phyloP scores from a whole-genome alignment of 768 basidiomycete species.

The Crucibulum laeve region DNA sequence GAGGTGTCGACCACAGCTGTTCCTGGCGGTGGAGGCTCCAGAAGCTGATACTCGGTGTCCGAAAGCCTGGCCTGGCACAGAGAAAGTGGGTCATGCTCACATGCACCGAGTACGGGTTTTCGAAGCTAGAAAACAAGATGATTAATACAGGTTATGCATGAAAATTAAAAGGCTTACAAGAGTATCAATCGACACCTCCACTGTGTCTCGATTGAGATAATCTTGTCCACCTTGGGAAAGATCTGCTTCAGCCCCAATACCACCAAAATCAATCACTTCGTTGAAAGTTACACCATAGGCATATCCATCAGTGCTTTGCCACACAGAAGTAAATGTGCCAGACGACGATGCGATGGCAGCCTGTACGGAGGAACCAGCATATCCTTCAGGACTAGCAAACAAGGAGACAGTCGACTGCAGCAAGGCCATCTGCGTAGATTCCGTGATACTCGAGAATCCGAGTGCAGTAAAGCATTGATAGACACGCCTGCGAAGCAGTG shows the following conservation, averaged over 20 bases:
- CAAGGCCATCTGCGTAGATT: constrained; percentile 75
- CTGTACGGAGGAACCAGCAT: constrained; percentile 79
- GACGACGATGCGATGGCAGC: constrained; percentile 87
- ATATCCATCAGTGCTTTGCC: constrained; percentile 86
- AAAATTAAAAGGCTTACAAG: constrained; percentile 45
- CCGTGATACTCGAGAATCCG: constrained; percentile 74
- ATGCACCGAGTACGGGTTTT: constrained; percentile 76
- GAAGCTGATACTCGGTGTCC: constrained; percentile 37
- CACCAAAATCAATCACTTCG: constrained; percentile 44
- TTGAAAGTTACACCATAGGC: constrained; percentile 85
- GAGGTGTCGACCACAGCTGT: constrained; percentile 87
- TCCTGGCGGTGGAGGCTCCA: constrained; percentile 69
- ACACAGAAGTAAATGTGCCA: constrained; percentile 79
- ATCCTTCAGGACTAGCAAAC: constrained; percentile 86
- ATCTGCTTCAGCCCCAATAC: constrained; percentile 26
- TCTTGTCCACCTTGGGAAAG: constrained; percentile 32
- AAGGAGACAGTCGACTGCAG: constrained; percentile 77
- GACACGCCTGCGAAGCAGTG: constrained; percentile 77
- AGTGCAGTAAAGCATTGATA: constrained; percentile 87
- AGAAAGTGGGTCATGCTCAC: constrained; percentile 81
- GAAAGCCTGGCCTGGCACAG: constrained; percentile 51
- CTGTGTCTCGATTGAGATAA: constrained; percentile 67
- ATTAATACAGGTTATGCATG: not conserved
- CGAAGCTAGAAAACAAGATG: constrained; percentile 44
- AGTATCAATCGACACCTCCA: constrained; percentile 76